Evolutionary conservation across 108 stramenopile genomes (phyloP).

Genomic region (Epithemia pelagica): DNA sequence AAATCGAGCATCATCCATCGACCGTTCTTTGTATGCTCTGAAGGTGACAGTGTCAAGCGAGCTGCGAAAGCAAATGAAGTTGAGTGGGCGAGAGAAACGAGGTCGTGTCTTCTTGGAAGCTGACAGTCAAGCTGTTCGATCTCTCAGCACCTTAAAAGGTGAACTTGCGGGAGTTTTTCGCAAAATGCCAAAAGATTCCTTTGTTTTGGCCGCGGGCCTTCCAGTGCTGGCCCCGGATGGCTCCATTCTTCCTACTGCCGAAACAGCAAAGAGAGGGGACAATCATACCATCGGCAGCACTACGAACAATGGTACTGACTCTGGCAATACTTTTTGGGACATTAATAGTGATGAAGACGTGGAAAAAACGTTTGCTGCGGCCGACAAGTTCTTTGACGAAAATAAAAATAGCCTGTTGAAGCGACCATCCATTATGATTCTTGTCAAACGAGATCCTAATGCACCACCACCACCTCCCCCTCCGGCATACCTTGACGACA

Average conservation of each 20-base stretch:
- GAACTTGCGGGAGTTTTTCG: constrained; percentile 78
- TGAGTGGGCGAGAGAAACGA: constrained; percentile 80
- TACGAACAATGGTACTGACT: constrained; percentile 16
- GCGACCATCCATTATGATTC: constrained; percentile 67
- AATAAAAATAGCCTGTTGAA: constrained; percentile 24
- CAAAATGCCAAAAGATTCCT: constrained; percentile 58
- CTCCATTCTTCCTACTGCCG: constrained; percentile 14
- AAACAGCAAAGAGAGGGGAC: background rate
- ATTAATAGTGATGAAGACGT: constrained; percentile 70
- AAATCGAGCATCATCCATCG: constrained; percentile 2
- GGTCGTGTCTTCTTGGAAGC: constrained; percentile 78
- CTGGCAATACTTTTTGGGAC: constrained; percentile 23
- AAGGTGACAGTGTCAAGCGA: constrained; percentile 61
- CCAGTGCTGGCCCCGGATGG: constrained; percentile 54
- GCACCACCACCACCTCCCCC: constrained; percentile 71
- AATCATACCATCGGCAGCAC: background rate
- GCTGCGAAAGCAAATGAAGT: constrained; percentile 54
- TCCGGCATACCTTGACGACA: constrained; percentile 54
- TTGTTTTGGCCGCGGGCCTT: constrained; percentile 53
- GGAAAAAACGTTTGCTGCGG: constrained; percentile 42
- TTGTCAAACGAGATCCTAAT: constrained; percentile 76
- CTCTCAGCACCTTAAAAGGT: constrained; percentile 47
- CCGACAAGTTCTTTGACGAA: constrained; percentile 50
- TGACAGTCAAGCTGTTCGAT: constrained; percentile 31
- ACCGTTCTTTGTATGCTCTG: constrained; percentile 49